These are phyloP conservation scores for Coemansia sp. DNA, from an alignment of 192 early-diverging fungal species.

Conservation along the genomic window DNA sequence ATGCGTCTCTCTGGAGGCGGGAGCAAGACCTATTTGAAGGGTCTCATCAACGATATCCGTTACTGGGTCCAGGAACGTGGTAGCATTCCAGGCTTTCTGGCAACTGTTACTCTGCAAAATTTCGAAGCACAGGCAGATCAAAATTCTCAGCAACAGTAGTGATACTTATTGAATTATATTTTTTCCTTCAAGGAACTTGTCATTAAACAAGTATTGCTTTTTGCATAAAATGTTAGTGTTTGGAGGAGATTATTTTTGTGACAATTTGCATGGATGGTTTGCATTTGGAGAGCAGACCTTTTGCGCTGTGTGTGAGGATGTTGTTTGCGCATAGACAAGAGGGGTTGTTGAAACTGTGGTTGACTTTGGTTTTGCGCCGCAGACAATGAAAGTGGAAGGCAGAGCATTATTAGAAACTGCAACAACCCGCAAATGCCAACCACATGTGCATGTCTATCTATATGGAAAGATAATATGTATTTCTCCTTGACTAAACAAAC, in stretches of 20 bases:
- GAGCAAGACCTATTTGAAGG: constrained; percentile 62
- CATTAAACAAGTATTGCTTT: background rate
- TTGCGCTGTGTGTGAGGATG: too few relatives aligned
- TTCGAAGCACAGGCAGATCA: constrained; percentile 46
- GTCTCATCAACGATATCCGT: constrained; percentile 58
- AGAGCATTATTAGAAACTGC: too few relatives aligned
- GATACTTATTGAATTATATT: background rate
- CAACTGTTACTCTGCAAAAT: constrained; percentile 66
- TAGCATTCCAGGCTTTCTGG: constrained; percentile 82
- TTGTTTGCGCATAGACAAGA: too few relatives aligned
- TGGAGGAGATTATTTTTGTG: too few relatives aligned
- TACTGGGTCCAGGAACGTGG: constrained; percentile 69
- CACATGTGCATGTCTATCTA: too few relatives aligned
- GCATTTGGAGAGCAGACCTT: too few relatives aligned
- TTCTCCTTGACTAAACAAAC: background rate
- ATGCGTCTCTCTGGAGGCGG: constrained; percentile 69
- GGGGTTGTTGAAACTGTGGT: too few relatives aligned
- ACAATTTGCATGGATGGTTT: too few relatives aligned
- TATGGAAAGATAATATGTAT: background rate
- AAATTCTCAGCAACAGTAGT: background rate
- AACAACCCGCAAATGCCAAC: too few relatives aligned
- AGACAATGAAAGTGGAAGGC: too few relatives aligned
- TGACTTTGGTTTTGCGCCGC: too few relatives aligned
- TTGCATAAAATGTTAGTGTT: too few relatives aligned
- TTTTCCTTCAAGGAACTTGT: background rate